phyloP scores from a whole-genome alignment of 495 filamentous ascomycete species.

The Sabuloglossum arenarium region DNA sequence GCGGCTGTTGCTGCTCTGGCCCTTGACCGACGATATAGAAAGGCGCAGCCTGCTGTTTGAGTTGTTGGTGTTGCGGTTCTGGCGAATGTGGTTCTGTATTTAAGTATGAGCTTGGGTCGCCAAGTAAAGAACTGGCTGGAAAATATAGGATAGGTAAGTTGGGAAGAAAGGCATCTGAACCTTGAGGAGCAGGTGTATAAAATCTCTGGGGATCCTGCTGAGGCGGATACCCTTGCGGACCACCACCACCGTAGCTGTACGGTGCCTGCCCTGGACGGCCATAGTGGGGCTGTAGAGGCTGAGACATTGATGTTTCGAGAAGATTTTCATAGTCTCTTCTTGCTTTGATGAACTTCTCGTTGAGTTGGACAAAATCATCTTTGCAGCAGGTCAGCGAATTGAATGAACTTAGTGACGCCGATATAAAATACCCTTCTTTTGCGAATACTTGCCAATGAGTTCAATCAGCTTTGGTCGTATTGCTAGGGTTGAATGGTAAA shows the following conservation, averaged over 20 bases:
- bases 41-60: slow-evolving; percentile 13
- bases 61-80: slow-evolving; percentile 15
- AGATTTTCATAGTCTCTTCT: slow-evolving; percentile 87
- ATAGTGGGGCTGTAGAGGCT: slow-evolving; percentile 56
- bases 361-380: slow-evolving; percentile 97
- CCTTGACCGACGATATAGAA: slow-evolving; percentile 17
- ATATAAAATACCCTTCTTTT: slow-evolving; percentile 66
- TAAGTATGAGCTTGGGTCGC: slow-evolving; percentile 4
- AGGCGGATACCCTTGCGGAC: slow-evolving; percentile 21
- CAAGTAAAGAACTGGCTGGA: neutral
- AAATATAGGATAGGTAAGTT: neutral
- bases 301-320: slow-evolving; percentile 90
- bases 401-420: neutral
- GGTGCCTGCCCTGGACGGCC: slow-evolving; percentile 37
- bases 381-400: slow-evolving; percentile 5
- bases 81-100: slow-evolving; percentile 17
- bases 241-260: slow-evolving; percentile 36
- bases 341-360: slow-evolving; percentile 99
- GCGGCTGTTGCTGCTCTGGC: slow-evolving; percentile 12
- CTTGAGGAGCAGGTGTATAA: slow-evolving; percentile 40
- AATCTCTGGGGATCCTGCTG: slow-evolving; percentile 45
- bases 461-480: slow-evolving; percentile 96
- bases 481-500: slow-evolving; percentile 84
- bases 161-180: slow-evolving; percentile 14
- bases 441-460: slow-evolving; percentile 95